Evolutionary conservation across 2,329 filamentous ascomycete genomes (phyloP).

Genomic region (Calonectria leucothoes): DNA sequence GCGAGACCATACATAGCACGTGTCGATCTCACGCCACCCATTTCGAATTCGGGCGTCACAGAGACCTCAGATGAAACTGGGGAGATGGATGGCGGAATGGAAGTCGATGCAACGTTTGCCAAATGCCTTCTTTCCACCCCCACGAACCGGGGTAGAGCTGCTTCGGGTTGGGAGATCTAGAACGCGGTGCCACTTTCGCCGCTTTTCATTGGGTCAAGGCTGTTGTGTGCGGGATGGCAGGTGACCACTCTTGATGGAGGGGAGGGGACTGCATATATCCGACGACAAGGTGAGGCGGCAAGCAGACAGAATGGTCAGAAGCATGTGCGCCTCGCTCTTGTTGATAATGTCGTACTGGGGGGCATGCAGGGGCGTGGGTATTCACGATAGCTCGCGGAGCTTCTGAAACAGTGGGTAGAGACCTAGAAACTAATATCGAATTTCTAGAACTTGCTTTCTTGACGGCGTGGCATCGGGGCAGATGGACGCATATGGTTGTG

Average conservation of each 20-base stretch:
- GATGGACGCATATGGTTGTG: too few relatives aligned
- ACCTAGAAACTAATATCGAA: background rate
- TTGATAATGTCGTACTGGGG: background rate
- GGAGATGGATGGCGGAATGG: background rate
- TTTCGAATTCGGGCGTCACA: background rate
- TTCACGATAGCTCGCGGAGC: background rate
- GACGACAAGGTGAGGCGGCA: background rate
- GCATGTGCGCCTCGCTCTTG: background rate
- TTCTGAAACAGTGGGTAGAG: background rate
- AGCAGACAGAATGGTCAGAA: background rate
- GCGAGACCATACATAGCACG: background rate
- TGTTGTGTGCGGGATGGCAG: background rate
- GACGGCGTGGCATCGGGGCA: background rate
- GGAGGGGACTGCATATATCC: background rate
- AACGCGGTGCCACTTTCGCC: background rate
- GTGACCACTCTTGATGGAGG: background rate
- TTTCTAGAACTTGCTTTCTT: background rate
- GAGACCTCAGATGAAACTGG: background rate
- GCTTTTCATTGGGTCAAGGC: background rate
- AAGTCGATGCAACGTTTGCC: background rate
- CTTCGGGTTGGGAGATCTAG: background rate
- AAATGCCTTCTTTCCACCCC: background rate
- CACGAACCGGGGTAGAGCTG: background rate
- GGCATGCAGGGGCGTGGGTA: background rate
- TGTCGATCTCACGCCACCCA: background rate